Conservation (phyloP, 768 basidiomycete genomes). For the Suillus fuscotomentosus region DNA sequence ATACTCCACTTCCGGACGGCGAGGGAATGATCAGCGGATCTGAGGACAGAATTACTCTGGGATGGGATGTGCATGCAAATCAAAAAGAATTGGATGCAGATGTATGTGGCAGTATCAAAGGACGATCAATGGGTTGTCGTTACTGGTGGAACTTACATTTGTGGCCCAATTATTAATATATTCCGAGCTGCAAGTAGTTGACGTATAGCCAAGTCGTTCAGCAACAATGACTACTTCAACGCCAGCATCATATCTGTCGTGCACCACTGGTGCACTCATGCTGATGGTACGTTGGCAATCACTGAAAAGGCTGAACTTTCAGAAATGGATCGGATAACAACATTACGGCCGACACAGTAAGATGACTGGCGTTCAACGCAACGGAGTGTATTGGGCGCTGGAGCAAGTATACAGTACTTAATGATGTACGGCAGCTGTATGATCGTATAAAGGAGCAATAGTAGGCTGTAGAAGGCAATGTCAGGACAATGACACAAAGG, state of each 20-base stretch:
- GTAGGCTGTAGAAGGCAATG: slow-evolving; percentile 43
- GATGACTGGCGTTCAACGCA: background rate
- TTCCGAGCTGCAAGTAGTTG: too few relatives aligned
- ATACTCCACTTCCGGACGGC: background rate
- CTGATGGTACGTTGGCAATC: background rate
- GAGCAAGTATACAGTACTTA: slow-evolving; percentile 12
- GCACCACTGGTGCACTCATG: background rate
- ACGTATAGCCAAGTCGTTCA: background rate
- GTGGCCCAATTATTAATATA: background rate
- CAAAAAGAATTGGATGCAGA: background rate
- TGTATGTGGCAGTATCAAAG: background rate
- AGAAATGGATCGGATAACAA: background rate
- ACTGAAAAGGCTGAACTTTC: background rate
- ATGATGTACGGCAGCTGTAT: slow-evolving; percentile 38
- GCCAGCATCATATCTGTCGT: background rate
- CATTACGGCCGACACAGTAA: background rate
- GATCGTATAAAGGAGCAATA: slow-evolving; percentile 65
- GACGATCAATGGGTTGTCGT: background rate
- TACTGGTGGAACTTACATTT: background rate
- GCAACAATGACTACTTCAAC: background rate
- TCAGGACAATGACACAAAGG: slow-evolving; percentile 7
- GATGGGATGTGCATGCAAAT: background rate
- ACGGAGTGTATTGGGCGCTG: background rate
- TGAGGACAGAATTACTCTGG: background rate
- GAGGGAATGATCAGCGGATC: background rate